A percentile compares a stretch with the other conserved stretches of the same genome.
phyloP scores from a whole-genome alignment of 2,329 filamentous ascomycete species.

The Ceratocystiopsis brevicomis region DNA sequence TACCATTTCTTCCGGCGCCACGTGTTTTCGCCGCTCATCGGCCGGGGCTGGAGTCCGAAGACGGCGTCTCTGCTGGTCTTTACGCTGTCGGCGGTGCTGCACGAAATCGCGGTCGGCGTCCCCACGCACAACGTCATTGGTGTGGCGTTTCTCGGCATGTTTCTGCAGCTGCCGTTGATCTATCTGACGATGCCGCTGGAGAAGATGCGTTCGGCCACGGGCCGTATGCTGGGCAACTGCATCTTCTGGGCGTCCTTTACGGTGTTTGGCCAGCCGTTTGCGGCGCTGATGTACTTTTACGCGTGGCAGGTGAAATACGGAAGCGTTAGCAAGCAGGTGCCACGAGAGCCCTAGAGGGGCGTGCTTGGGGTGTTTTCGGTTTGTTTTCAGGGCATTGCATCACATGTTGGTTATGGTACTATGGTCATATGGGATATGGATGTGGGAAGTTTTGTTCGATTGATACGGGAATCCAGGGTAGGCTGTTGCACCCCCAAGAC shows the following conservation, averaged over 20 bases:
- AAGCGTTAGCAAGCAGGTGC: conserved; percentile 38
- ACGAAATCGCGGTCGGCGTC: conserved; percentile 82
- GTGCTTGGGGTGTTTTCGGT: neutral
- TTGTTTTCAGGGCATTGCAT: neutral
- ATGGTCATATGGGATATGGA: too few species aligned
- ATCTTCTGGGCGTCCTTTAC: conserved; percentile 97
- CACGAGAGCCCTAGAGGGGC: neutral
- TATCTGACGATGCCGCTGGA: conserved; percentile 60
- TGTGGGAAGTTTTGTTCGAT: too few species aligned
- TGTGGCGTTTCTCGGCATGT: conserved; percentile 86
- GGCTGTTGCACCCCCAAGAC: too few species aligned
- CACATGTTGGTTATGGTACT: too few species aligned
- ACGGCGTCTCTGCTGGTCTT: conserved; percentile 69
- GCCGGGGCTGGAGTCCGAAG: conserved; percentile 56
- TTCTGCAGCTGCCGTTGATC: conserved; percentile 81
- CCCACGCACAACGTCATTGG: conserved; percentile 89
- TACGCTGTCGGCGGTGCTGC: conserved; percentile 68
- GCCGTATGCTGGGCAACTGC: conserved; percentile 70
- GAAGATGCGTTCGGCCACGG: conserved; percentile 55
- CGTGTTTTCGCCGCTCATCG: conserved; percentile 73
- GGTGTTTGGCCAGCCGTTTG: conserved; percentile 83
- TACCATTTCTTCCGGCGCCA: conserved; percentile 94
- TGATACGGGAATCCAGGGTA: too few species aligned
- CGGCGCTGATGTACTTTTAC: conserved; percentile 87
- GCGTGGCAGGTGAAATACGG: conserved; percentile 98